These are phyloP conservation scores for Pseudogymnoascus sp. DNA, from an alignment of 2,329 filamentous ascomycete genomes.

Conservation along the genomic window DNA sequence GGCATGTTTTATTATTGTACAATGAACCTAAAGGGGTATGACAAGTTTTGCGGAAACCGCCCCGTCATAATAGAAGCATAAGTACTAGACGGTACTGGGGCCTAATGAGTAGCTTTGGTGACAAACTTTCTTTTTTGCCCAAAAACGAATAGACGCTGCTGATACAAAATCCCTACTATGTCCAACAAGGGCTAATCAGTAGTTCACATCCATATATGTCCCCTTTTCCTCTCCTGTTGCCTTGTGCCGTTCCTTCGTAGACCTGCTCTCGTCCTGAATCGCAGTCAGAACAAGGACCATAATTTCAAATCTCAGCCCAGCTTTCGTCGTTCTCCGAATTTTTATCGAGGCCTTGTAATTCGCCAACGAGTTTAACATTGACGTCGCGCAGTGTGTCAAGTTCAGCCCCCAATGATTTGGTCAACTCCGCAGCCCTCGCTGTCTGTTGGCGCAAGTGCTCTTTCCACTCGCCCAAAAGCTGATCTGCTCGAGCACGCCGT, in stretches of 20 bases:
- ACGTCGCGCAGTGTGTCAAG: background rate
- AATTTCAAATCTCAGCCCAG: background rate
- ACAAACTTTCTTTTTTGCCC: background rate
- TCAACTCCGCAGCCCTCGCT: background rate
- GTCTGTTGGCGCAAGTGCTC: background rate
- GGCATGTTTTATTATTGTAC: slow-evolving; percentile 8
- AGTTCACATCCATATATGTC: background rate
- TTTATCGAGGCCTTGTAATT: background rate
- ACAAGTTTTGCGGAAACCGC: background rate
- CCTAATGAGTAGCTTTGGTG: background rate
- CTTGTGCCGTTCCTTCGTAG: background rate
- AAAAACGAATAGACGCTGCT: background rate
- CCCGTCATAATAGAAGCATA: slow-evolving; percentile 6
- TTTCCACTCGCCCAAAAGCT: background rate
- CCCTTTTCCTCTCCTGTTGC: background rate
- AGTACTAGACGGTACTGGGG: background rate
- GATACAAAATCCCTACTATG: background rate
- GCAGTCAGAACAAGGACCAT: background rate
- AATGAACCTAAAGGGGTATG: slow-evolving; percentile 2
- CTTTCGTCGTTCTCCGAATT: background rate
- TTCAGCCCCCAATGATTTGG: background rate
- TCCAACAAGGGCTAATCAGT: background rate
- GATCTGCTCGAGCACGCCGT: background rate
- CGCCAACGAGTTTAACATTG: background rate
- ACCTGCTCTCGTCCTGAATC: background rate